Evolutionary conservation across 2,329 filamentous ascomycete genomes (phyloP).

Genomic region (Arthrobotrys sphaeroides): DNA sequence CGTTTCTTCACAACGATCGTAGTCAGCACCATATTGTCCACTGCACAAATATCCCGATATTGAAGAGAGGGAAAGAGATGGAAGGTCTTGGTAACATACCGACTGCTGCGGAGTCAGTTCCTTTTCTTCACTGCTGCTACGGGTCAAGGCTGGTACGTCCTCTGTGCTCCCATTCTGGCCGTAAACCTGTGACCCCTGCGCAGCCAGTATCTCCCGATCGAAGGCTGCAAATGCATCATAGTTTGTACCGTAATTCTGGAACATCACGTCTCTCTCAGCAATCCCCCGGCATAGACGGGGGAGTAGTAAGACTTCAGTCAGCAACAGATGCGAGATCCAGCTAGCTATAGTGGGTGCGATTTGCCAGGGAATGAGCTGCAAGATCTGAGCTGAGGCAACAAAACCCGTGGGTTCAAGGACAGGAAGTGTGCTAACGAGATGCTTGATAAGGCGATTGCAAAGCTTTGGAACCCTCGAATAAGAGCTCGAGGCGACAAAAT

Average conservation of each 20-base stretch:
- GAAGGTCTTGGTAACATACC: slow-evolving; percentile 20
- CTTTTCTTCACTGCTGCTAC: slow-evolving; percentile 67
- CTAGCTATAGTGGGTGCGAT: not conserved
- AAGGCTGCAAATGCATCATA: slow-evolving; percentile 50
- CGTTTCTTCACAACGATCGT: slow-evolving; percentile 67
- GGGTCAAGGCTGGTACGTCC: slow-evolving; percentile 17
- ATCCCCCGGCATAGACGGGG: slow-evolving; percentile 17
- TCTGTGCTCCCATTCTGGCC: slow-evolving; percentile 25
- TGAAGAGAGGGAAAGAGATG: slow-evolving; percentile 55
- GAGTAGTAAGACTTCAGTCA: slow-evolving; percentile 15
- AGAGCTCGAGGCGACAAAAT: slow-evolving; percentile 1
- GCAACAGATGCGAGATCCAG: slow-evolving; percentile 23
- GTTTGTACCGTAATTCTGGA: slow-evolving; percentile 48
- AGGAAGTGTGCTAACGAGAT: slow-evolving; percentile 6
- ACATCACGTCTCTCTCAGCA: slow-evolving; percentile 48
- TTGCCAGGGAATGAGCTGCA: not conserved
- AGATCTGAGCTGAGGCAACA: slow-evolving; percentile 19
- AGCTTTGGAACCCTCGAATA: not conserved
- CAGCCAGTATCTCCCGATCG: slow-evolving; percentile 50
- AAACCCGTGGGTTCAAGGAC: not conserved
- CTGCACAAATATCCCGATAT: not conserved
- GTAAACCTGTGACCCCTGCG: slow-evolving; percentile 38
- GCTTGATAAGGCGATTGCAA: slow-evolving; percentile 24
- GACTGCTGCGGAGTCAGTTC: slow-evolving; percentile 67
- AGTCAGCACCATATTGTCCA: slow-evolving; percentile 46